Conservation (phyloP, 2,329 filamentous ascomycete genomes). For the Talaromyces sp. region DNA sequence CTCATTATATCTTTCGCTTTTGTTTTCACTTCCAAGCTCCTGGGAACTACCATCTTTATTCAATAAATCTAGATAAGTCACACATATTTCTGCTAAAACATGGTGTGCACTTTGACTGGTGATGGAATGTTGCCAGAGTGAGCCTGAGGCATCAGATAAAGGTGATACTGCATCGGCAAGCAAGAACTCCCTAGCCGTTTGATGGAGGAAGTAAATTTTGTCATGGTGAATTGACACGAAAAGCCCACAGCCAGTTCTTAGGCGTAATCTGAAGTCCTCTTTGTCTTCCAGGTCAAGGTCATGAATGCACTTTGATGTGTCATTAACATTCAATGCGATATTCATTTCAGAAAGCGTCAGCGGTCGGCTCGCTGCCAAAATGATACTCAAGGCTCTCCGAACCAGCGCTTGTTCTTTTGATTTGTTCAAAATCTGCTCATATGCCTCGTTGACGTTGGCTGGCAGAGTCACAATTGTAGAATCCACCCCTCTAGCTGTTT, state of each 20-base stretch:
- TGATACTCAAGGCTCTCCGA: conserved; percentile 16
- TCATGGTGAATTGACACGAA: conserved; percentile 23
- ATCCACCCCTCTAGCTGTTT: conserved; percentile 9
- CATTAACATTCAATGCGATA: conserved; percentile 35
- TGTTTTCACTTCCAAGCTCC: background rate
- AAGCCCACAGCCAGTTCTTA: conserved; percentile 19
- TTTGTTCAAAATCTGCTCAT: conserved; percentile 22
- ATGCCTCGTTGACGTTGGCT: conserved; percentile 34
- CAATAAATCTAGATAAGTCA: background rate
- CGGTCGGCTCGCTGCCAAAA: conserved; percentile 11
- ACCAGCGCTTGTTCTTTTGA: conserved; percentile 6
- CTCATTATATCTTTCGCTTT: background rate
- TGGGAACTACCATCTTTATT: background rate
- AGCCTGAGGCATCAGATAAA: background rate
- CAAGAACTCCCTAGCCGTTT: conserved; percentile 26
- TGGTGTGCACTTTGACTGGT: background rate
- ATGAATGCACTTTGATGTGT: conserved; percentile 10
- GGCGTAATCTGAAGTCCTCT: conserved; percentile 8
- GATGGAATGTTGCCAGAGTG: conserved; percentile 1
- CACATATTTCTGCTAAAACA: background rate
- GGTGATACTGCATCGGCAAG: conserved; percentile 1
- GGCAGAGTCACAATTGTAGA: conserved; percentile 25
- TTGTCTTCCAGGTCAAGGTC: conserved; percentile 17
- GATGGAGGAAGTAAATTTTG: no score
- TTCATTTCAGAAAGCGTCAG: conserved; percentile 28